These are phyloP conservation scores for Asterella californica DNA, from an alignment of 225 moss, liverwort and hornwort species.

Conservation along the genomic window DNA sequence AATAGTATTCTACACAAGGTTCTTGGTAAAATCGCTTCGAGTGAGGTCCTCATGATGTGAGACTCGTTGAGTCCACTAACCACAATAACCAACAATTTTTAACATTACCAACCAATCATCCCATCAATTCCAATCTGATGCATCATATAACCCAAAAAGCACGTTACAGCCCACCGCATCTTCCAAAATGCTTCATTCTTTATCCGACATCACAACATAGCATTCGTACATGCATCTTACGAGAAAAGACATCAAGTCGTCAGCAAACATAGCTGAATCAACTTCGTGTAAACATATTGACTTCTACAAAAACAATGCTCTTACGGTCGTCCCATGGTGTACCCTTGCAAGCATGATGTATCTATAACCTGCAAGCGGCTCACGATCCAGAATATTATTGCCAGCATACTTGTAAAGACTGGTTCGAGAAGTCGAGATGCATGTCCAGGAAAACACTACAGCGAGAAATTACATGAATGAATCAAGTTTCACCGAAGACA, in stretches of 20 bases:
- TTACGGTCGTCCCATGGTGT: too few relatives aligned
- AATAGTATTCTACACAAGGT: constrained; percentile 87
- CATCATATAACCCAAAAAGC: too few relatives aligned
- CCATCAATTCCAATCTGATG: neutral
- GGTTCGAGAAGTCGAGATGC: constrained; percentile 97
- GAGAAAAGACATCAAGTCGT: too few relatives aligned
- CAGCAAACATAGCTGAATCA: too few relatives aligned
- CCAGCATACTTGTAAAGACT: constrained; percentile 67
- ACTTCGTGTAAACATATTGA: too few relatives aligned
- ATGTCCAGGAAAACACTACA: constrained; percentile 85
- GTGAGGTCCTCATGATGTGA: constrained; percentile 88
- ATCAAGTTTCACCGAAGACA: neutral
- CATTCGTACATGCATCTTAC: neutral
- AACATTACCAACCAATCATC: constrained; percentile 21
- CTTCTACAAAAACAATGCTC: too few relatives aligned
- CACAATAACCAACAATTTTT: constrained; percentile 91
- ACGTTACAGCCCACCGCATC: too few relatives aligned
- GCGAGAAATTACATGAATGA: neutral
- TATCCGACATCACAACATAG: neutral
- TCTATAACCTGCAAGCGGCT: too few relatives aligned
- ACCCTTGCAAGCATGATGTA: too few relatives aligned
- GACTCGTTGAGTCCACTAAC: constrained; percentile 86
- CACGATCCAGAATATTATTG: too few relatives aligned
- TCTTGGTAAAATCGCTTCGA: constrained; percentile 91
- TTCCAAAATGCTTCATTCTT: too few relatives aligned